Conservation (phyloP, 495 filamentous ascomycete species). For the Penicillium herquei region DNA sequence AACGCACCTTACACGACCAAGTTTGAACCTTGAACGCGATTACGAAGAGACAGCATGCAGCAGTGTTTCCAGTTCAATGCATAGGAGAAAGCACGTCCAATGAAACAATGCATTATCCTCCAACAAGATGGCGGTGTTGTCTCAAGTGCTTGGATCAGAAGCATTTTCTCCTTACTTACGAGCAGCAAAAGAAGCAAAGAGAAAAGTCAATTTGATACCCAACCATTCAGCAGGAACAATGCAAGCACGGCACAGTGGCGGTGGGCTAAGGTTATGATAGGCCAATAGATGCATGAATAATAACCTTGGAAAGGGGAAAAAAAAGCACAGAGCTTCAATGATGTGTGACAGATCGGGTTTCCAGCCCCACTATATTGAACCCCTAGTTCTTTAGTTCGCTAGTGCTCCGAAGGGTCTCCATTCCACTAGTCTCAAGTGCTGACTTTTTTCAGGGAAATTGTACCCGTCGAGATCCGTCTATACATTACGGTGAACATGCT, state of each 20-base stretch:
- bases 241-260: slow-evolving; percentile 6
- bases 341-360: slow-evolving; percentile 17
- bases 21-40: no score
- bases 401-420: slow-evolving; percentile 9
- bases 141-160: slow-evolving; percentile 3
- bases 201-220: slow-evolving; percentile 11
- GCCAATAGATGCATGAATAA: slow-evolving; percentile 4
- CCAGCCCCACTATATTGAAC: slow-evolving; percentile 10
- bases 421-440: background rate
- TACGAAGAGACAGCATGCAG: no score
- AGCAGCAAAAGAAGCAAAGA: background rate
- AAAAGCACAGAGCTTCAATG: slow-evolving; percentile 4
- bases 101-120: background rate
- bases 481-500: background rate
- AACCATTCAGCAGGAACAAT: slow-evolving; percentile 14
- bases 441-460: background rate
- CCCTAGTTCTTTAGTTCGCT: slow-evolving; percentile 15
- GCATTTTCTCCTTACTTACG: background rate
- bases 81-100: background rate
- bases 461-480: background rate
- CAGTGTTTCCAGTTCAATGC: background rate
- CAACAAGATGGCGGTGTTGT: background rate
- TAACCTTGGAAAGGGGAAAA: slow-evolving; percentile 1
- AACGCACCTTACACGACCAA: no score
- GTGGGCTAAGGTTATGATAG: slow-evolving; percentile 11